Evolutionary conservation across 1,284 basidiomycete species (phyloP).

Genomic region (Apiotrichum gracile): DNA sequence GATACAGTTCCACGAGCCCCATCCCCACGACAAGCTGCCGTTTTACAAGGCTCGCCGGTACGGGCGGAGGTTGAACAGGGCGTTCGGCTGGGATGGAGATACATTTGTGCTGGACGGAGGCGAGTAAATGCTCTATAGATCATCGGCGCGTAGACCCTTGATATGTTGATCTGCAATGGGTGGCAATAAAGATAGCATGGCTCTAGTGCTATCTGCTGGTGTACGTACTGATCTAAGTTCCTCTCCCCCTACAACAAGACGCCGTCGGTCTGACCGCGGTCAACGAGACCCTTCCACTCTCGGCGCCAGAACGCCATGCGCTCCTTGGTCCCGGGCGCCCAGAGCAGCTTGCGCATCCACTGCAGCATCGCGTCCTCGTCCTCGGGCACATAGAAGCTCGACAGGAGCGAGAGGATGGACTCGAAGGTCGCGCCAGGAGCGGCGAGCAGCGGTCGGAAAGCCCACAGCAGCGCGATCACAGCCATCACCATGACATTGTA

Average conservation of each 20-base stretch:
- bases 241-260: slow-evolving; percentile 27
- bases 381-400: slow-evolving; percentile 85
- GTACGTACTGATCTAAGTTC: too few relatives aligned
- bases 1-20: slow-evolving; percentile 3
- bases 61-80: background rate
- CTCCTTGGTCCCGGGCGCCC: slow-evolving; percentile 62
- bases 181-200: too few relatives aligned
- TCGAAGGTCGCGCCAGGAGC: slow-evolving; percentile 68
- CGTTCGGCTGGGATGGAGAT: background rate
- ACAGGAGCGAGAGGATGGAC: slow-evolving; percentile 76
- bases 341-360: slow-evolving; percentile 72
- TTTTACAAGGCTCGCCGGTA: background rate
- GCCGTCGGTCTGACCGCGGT: slow-evolving; percentile 25
- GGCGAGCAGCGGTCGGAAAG: slow-evolving; percentile 49
- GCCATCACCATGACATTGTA: slow-evolving; percentile 79
- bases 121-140: too few relatives aligned
- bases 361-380: slow-evolving; percentile 71
- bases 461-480: slow-evolving; percentile 83
- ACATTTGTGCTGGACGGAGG: slow-evolving; percentile 5
- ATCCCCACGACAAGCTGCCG: background rate
- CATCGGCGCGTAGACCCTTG: too few relatives aligned
- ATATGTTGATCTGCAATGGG: too few relatives aligned
- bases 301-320: slow-evolving; percentile 56
- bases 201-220: background rate
- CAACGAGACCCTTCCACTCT: slow-evolving; percentile 35